Evolutionary conservation across 768 basidiomycete species (phyloP).

Genomic region (Suillus cothurnatus): DNA sequence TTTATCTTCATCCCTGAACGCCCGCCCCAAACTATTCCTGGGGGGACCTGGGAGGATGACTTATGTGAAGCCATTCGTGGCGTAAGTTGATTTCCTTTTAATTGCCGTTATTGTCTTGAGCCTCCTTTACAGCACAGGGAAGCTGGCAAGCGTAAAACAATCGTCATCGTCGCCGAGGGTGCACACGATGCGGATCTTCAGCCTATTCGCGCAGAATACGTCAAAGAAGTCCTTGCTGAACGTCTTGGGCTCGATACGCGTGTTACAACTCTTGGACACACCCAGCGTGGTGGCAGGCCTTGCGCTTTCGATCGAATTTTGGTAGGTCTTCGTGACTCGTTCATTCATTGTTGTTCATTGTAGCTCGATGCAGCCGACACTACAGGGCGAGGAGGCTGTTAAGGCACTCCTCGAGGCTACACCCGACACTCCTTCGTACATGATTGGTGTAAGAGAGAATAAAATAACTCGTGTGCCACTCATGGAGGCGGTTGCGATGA

Average conservation of each 20-base stretch:
- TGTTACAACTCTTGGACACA: constrained; percentile 96
- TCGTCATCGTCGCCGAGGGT: constrained; percentile 97
- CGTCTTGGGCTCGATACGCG: constrained; percentile 91
- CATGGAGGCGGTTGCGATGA: constrained; percentile 92
- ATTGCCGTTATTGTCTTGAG: neutral
- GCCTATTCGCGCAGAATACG: constrained; percentile 89
- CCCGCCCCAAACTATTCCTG: constrained; percentile 68
- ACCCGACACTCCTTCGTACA: constrained; percentile 91
- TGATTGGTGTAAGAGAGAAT: constrained; percentile 96
- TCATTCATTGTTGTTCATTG: constrained; percentile 1
- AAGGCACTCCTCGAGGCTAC: constrained; percentile 83
- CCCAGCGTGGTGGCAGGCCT: constrained; percentile 92
- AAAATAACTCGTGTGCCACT: constrained; percentile 91
- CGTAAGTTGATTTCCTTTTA: constrained; percentile 45
- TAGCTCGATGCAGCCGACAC: constrained; percentile 67
- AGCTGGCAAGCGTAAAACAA: constrained; percentile 95
- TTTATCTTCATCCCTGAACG: constrained; percentile 97
- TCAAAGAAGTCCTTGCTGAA: constrained; percentile 87
- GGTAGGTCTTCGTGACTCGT: constrained; percentile 44
- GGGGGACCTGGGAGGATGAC: constrained; percentile 73
- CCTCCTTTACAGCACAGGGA: constrained; percentile 69
- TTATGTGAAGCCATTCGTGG: constrained; percentile 86
- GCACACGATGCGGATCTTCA: constrained; percentile 86
- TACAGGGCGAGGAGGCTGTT: constrained; percentile 96
- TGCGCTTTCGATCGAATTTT: constrained; percentile 92